These are phyloP conservation scores for Phytophthora quininea DNA, from an alignment of 352 stramenopile species.

Conservation along the genomic window DNA sequence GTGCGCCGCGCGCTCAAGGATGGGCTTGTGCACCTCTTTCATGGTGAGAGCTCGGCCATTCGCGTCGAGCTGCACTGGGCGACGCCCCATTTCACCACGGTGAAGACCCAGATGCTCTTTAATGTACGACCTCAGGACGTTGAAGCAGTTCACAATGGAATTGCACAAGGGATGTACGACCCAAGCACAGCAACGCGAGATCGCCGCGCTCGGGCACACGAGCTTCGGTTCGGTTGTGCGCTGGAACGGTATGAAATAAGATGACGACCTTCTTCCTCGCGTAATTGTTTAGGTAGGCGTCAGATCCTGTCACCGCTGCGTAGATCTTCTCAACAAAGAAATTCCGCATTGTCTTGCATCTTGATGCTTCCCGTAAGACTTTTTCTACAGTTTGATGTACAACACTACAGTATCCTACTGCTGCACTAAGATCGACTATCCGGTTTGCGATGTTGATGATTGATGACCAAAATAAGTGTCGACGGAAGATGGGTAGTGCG, in stretches of 20 bases:
- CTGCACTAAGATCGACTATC: no score
- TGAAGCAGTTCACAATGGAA: constrained; percentile 30
- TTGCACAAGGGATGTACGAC: constrained; percentile 31
- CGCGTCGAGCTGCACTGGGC: not conserved
- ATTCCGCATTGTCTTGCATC: constrained; percentile 26
- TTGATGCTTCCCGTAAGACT: constrained; percentile 21
- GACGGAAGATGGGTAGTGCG: no score
- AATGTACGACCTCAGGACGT: constrained; percentile 11
- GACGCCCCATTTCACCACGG: not conserved
- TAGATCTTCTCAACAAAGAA: constrained; percentile 20
- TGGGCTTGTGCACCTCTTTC: not conserved
- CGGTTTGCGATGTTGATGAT: no score
- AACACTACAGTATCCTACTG: no score
- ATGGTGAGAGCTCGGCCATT: not conserved
- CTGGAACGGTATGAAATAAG: constrained; percentile 31
- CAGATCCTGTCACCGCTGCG: constrained; percentile 5
- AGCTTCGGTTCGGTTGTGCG: constrained; percentile 15
- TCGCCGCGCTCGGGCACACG: constrained; percentile 3
- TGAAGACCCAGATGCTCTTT: constrained; percentile 1
- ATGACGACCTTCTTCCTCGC: constrained; percentile 29
- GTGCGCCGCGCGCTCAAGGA: constrained; percentile 3
- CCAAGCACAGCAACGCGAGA: constrained; percentile 24
- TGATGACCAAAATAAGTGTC: no score
- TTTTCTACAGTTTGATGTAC: no score
- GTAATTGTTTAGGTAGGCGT: constrained; percentile 11